Evolutionary conservation across 2,329 filamentous ascomycete species (phyloP).

Genomic region (Xylariaceae sp.): DNA sequence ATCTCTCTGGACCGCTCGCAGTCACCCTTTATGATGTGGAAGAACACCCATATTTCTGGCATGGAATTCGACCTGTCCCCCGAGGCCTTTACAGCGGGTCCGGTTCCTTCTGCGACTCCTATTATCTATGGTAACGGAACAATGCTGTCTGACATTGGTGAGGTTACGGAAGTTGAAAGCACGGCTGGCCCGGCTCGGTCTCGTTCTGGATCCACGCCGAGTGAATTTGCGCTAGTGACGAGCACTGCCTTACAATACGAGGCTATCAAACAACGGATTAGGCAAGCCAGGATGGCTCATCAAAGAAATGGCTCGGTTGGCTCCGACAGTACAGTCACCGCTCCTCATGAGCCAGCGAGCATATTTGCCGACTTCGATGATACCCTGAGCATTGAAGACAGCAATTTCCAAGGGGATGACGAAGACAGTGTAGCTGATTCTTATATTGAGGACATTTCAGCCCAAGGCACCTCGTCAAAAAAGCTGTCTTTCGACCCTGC

Average conservation of each 20-base stretch:
- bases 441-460: conserved; percentile 43
- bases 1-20: conserved; percentile 49
- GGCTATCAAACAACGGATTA: conserved; percentile 38
- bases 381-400: conserved; percentile 55
- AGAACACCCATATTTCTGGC: conserved; percentile 36
- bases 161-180: conserved; percentile 49
- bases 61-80: conserved; percentile 41
- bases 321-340: conserved; percentile 56
- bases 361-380: conserved; percentile 59
- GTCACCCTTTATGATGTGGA: conserved; percentile 49
- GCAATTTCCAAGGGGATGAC: conserved; percentile 59
- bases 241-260: conserved; percentile 32
- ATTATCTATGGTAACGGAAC: conserved; percentile 66
- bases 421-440: conserved; percentile 60
- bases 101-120: conserved; percentile 51
- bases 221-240: conserved; percentile 26
- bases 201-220: conserved; percentile 32
- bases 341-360: conserved; percentile 39
- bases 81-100: conserved; percentile 36
- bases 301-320: conserved; percentile 52
- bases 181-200: conserved; percentile 39
- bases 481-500: conserved; percentile 31
- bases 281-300: conserved; percentile 36
- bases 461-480: conserved; percentile 27
- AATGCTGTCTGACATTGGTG: conserved; percentile 61